Evolutionary conservation across 2,329 filamentous ascomycete species (phyloP).

Genomic region (Anthostomella pinea): DNA sequence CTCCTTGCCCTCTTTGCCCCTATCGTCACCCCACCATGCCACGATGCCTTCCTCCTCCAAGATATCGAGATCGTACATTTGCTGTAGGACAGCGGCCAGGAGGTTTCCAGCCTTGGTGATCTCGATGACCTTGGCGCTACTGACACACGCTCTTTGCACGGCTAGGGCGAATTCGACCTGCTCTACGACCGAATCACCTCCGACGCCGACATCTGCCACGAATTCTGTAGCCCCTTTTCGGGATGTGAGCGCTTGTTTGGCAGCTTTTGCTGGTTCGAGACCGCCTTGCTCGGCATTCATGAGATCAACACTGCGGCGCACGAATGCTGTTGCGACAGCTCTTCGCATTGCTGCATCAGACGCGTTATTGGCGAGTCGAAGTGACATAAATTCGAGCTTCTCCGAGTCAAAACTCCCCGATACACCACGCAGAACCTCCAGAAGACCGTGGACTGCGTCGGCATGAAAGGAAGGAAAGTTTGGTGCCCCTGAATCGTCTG

Average conservation of each 20-base stretch:
- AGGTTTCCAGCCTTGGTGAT: slow-evolving; percentile 54
- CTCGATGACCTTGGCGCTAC: slow-evolving; percentile 58
- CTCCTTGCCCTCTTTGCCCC: slow-evolving; percentile 61
- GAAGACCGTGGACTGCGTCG: slow-evolving; percentile 82
- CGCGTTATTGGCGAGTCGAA: slow-evolving; percentile 88
- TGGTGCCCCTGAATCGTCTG: slow-evolving; percentile 64
- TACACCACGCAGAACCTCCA: slow-evolving; percentile 76
- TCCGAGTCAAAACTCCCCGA: slow-evolving; percentile 75
- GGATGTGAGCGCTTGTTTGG: slow-evolving; percentile 57
- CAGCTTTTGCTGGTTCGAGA: slow-evolving; percentile 63
- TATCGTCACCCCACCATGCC: slow-evolving; percentile 79
- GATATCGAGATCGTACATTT: slow-evolving; percentile 79
- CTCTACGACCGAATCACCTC: slow-evolving; percentile 65
- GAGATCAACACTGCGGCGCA: slow-evolving; percentile 74
- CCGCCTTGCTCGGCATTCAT: slow-evolving; percentile 47
- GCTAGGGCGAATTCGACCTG: slow-evolving; percentile 84
- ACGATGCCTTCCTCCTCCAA: slow-evolving; percentile 86
- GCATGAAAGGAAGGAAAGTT: slow-evolving; percentile 67
- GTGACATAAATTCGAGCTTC: slow-evolving; percentile 86
- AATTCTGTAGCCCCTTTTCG: slow-evolving; percentile 54
- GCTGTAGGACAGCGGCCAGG: slow-evolving; percentile 75
- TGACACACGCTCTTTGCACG: slow-evolving; percentile 74
- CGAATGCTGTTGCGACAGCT: slow-evolving; percentile 81
- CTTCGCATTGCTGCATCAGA: slow-evolving; percentile 85
- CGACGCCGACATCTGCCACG: slow-evolving; percentile 58